phyloP scores from a whole-genome alignment of 129 eudicot species.

The Dittrichia graveolens region DNA sequence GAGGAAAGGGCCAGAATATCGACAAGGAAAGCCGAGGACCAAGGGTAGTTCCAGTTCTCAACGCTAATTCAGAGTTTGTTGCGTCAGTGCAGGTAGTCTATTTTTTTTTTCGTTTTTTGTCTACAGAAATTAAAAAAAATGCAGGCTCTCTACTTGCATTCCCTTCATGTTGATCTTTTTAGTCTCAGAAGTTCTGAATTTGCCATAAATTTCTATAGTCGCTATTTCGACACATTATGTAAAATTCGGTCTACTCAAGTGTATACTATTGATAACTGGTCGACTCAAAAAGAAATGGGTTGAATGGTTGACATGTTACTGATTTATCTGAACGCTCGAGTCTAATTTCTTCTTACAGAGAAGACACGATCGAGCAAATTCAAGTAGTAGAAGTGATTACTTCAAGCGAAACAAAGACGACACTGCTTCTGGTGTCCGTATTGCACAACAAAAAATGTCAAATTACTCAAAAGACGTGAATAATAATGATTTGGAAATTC shows the following conservation, averaged over 20 bases:
- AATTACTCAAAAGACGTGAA: constrained; percentile 40
- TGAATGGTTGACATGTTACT: no score
- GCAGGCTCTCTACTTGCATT: neutral
- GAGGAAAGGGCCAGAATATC: constrained; percentile 43
- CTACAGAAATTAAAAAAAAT: no score
- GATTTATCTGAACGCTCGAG: neutral
- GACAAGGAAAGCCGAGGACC: constrained; percentile 48
- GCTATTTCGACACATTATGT: neutral
- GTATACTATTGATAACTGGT: no score
- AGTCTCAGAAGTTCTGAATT: neutral
- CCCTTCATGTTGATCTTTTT: neutral
- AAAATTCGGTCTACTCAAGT: no score
- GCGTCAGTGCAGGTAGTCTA: constrained; percentile 58
- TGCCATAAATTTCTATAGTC: constrained; percentile 1
- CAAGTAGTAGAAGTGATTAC: constrained; percentile 54
- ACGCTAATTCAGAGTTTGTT: constrained; percentile 62
- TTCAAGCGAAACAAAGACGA: constrained; percentile 47
- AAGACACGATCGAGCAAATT: constrained; percentile 47
- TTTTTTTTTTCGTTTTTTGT: no score
- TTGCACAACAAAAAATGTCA: constrained; percentile 38
- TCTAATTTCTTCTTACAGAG: constrained; percentile 37
- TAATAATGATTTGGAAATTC: constrained; percentile 29
- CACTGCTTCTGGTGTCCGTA: constrained; percentile 44
- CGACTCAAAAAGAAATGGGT: no score
- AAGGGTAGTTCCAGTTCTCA: constrained; percentile 53